Conservation (phyloP, 139 green algal species). For the Tetratostichococcus sp. region DNA sequence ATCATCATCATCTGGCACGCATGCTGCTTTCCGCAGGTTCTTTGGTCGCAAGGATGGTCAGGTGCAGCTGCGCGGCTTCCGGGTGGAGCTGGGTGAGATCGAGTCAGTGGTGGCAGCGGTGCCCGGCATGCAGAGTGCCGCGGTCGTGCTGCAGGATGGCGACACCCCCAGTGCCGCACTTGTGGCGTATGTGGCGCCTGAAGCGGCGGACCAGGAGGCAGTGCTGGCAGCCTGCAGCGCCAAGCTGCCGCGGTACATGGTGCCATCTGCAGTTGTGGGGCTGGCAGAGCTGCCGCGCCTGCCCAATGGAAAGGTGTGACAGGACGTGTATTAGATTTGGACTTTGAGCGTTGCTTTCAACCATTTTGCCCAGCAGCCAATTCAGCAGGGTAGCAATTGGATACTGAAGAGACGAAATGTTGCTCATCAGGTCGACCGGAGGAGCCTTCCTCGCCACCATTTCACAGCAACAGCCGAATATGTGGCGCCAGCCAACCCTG, state of each 20-base stretch:
- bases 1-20: no score
- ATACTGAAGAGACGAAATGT: no score
- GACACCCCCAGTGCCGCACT: background rate
- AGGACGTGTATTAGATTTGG: no score
- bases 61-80: conserved; percentile 29
- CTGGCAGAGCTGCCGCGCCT: conserved; percentile 14
- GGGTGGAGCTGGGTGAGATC: conserved; percentile 36
- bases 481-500: background rate
- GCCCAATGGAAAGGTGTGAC: conserved; percentile 24
- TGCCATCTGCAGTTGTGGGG: conserved; percentile 8
- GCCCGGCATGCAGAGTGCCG: background rate
- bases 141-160: background rate
- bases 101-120: conserved; percentile 8
- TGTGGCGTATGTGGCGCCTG: background rate
- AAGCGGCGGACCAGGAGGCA: background rate
- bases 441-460: background rate
- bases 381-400: no score
- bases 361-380: no score
- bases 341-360: no score
- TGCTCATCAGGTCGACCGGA: background rate
- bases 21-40: background rate
- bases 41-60: conserved; percentile 10
- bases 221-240: background rate
- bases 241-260: conserved; percentile 27
- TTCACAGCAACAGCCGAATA: background rate